A percentile compares a stretch with the other conserved stretches of the same genome.
These are phyloP conservation scores for Emericellopsis terricola DNA, from an alignment of 495 filamentous ascomycete genomes.

Conservation along the genomic window DNA sequence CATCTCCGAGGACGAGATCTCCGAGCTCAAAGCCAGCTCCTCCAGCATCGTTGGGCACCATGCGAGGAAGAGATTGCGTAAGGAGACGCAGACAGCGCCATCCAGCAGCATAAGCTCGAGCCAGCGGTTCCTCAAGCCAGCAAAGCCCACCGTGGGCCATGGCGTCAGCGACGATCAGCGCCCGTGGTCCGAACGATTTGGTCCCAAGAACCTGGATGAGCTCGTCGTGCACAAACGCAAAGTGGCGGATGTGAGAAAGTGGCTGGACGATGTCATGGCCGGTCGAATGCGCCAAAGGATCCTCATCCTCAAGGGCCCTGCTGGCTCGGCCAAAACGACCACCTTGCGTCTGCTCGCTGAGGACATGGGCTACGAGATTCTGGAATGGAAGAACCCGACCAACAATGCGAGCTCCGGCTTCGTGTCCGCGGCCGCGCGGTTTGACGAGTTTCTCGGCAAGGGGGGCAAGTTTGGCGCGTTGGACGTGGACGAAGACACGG, in stretches of 20 bases:
- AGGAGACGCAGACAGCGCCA: constrained; percentile 6
- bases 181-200: constrained; percentile 81
- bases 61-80: constrained; percentile 23
- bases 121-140: constrained; percentile 21
- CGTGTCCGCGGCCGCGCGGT: constrained; percentile 51
- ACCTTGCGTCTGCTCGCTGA: constrained; percentile 60
- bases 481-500: constrained; percentile 15
- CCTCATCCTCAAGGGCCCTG: constrained; percentile 75
- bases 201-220: constrained; percentile 54
- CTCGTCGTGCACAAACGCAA: constrained; percentile 88
- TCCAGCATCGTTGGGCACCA: constrained; percentile 25
- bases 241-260: constrained; percentile 64
- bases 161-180: constrained; percentile 21
- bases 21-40: constrained; percentile 16
- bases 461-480: constrained; percentile 65
- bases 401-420: constrained; percentile 36
- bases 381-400: constrained; percentile 83
- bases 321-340: constrained; percentile 84
- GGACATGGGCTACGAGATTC: constrained; percentile 48
- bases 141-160: constrained; percentile 5
- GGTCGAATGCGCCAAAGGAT: constrained; percentile 49
- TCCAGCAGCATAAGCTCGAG: constrained; percentile 6
- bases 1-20: constrained; percentile 29
- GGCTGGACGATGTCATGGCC: constrained; percentile 57
- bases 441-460: constrained; percentile 77